Evolutionary conservation across 768 basidiomycete genomes (phyloP).

Genomic region (Antrodiella citrinella): DNA sequence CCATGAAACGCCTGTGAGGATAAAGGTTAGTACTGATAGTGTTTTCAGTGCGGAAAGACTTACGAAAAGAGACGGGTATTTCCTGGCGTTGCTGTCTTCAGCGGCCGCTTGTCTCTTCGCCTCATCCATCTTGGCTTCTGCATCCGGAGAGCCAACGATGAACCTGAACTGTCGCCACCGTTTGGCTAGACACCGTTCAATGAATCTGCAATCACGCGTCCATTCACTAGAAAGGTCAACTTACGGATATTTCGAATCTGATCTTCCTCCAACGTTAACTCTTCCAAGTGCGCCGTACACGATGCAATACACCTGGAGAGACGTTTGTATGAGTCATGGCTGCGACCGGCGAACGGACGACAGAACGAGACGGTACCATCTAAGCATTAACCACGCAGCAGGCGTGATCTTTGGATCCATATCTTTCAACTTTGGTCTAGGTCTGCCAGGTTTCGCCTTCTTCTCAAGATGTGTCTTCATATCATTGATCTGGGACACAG

Average conservation of each 20-base stretch:
- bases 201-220: too few relatives aligned
- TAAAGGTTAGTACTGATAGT: neutral
- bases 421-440: constrained; percentile 46
- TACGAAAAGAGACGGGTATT: constrained; percentile 30
- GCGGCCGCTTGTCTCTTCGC: constrained; percentile 34
- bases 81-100: constrained; percentile 30
- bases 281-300: constrained; percentile 64
- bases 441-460: constrained; percentile 41
- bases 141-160: constrained; percentile 63
- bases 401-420: constrained; percentile 39
- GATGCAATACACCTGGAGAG: constrained; percentile 55
- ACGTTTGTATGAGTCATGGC: neutral
- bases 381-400: constrained; percentile 58
- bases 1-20: constrained; percentile 58
- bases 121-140: constrained; percentile 54
- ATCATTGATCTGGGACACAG: constrained; percentile 33
- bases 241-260: constrained; percentile 45
- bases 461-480: constrained; percentile 52
- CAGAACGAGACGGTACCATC: constrained; percentile 35
- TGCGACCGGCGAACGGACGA: neutral
- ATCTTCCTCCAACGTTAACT: constrained; percentile 47
- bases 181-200: too few relatives aligned
- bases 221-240: too few relatives aligned
- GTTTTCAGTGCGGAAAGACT: neutral
- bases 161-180: constrained; percentile 60